These are phyloP conservation scores for Diplocarpon rosae DNA, from an alignment of 2,329 filamentous ascomycete genomes.

Conservation along the genomic window DNA sequence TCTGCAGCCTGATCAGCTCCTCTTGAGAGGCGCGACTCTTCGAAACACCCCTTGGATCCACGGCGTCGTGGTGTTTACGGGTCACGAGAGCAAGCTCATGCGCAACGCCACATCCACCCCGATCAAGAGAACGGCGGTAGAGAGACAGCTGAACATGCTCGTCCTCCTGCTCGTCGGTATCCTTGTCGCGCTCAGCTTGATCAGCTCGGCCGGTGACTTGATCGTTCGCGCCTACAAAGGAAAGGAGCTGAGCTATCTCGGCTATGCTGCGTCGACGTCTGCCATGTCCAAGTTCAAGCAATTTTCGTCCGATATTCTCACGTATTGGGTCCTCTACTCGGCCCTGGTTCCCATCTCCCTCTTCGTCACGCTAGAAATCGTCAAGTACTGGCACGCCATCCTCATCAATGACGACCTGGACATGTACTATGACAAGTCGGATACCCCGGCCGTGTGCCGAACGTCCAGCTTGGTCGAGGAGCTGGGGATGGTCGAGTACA, in stretches of 20 bases:
- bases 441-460: conserved; percentile 89
- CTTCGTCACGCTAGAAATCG: conserved; percentile 93
- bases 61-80: conserved; percentile 90
- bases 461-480: conserved; percentile 96
- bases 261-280: conserved; percentile 49
- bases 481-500: conserved; percentile 94
- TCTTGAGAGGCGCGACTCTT: conserved; percentile 85
- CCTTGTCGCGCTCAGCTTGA: conserved; percentile 70
- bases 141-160: conserved; percentile 84
- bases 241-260: conserved; percentile 59
- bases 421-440: conserved; percentile 92
- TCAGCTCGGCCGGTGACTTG: conserved; percentile 86
- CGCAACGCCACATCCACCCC: conserved; percentile 93
- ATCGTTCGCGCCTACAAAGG: conserved; percentile 58
- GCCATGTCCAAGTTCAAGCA: conserved; percentile 51
- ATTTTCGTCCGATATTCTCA: conserved; percentile 90
- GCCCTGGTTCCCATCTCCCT: conserved; percentile 94
- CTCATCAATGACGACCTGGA: conserved; percentile 96
- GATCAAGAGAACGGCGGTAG: conserved; percentile 95
- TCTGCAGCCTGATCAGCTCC: conserved; percentile 80
- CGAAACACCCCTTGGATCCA: conserved; percentile 97
- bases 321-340: conserved; percentile 97
- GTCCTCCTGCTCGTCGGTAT: conserved; percentile 85
- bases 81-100: conserved; percentile 98
- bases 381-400: conserved; percentile 97